Evolutionary conservation across 2,329 filamentous ascomycete genomes (phyloP).

Genomic region (Ophiognomonia clavigignenti-juglandacearum): DNA sequence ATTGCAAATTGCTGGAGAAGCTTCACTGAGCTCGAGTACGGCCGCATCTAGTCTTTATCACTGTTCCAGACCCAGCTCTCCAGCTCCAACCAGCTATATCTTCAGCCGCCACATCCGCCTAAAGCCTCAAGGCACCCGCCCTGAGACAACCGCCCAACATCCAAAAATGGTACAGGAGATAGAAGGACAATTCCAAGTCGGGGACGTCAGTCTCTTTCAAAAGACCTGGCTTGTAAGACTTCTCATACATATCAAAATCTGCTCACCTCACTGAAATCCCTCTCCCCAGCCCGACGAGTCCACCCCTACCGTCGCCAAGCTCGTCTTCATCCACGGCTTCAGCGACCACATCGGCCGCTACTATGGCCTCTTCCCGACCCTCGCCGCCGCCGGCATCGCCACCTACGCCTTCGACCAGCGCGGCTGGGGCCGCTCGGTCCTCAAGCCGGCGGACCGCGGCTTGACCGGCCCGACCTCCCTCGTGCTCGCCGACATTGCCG

Average conservation of each 20-base stretch:
- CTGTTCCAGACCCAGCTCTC: no score
- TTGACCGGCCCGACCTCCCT: slow-evolving; percentile 67
- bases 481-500: slow-evolving; percentile 74
- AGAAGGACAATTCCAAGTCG: slow-evolving; percentile 47
- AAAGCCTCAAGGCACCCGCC: no score
- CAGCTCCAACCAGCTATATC: no score
- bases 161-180: slow-evolving; percentile 35
- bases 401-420: slow-evolving; percentile 78
- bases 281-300: slow-evolving; percentile 46
- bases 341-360: slow-evolving; percentile 81
- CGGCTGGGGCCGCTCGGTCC: slow-evolving; percentile 78
- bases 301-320: slow-evolving; percentile 53
- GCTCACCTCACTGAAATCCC: no score
- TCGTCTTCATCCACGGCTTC: slow-evolving; percentile 86
- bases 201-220: slow-evolving; percentile 44
- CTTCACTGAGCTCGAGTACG: no score
- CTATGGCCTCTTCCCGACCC: slow-evolving; percentile 64
- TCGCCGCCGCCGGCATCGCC: slow-evolving; percentile 69
- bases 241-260: no score
- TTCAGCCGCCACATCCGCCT: no score
- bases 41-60: no score
- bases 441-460: slow-evolving; percentile 57
- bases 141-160: neutral
- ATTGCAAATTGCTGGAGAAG: no score
- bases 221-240: slow-evolving; percentile 58